A percentile compares a stretch with the other conserved stretches of the same genome.
Conservation (phyloP, 164 flowering plant species). For the Stephania yunnanensis region DNA sequence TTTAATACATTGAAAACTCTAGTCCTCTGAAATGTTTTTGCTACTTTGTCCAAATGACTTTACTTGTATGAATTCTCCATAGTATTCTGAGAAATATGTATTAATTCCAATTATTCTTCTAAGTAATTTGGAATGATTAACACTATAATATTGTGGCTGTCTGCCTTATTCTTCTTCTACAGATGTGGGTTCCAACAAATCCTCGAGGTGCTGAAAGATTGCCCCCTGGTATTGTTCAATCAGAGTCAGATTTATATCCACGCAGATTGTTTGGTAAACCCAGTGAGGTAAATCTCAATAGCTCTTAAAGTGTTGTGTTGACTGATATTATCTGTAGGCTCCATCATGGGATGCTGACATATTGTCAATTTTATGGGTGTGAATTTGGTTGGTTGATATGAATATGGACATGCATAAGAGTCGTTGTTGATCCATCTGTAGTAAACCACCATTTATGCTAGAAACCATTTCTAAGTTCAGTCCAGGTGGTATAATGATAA, state of each 20-base stretch:
- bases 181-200: conserved; percentile 87
- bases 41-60: no score
- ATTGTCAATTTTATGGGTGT: background rate
- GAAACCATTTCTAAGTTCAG: background rate
- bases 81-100: no score
- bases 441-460: background rate
- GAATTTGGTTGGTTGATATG: background rate
- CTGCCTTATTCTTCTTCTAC: conserved; percentile 19
- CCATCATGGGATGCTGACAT: background rate
- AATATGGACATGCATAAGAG: background rate
- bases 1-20: no score
- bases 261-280: conserved; percentile 92
- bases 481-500: background rate
- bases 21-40: no score
- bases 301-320: background rate
- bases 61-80: no score
- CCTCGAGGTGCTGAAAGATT: conserved; percentile 92
- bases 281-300: conserved; percentile 49
- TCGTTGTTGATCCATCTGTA: background rate
- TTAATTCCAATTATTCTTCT: no score
- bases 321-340: background rate
- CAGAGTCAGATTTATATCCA: conserved; percentile 70
- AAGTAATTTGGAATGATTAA: no score
- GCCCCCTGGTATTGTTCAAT: conserved; percentile 66
- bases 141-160: background rate